phyloP scores from a whole-genome alignment of 768 basidiomycete genomes.

The Boletus huronensis region DNA sequence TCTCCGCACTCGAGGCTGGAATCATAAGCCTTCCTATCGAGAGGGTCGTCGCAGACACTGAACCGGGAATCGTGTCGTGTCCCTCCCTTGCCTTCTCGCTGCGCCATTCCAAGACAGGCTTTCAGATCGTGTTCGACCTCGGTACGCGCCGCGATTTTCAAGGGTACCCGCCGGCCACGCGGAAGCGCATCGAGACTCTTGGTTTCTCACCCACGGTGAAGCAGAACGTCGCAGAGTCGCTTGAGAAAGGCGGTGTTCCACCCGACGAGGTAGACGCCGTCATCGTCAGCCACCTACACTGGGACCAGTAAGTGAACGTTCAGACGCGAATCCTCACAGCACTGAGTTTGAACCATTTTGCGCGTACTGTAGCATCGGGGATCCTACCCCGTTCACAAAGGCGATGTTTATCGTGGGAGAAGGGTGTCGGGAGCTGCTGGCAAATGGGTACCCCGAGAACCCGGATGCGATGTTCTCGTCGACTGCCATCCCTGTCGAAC shows the following conservation, averaged over 20 bases:
- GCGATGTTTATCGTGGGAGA: too few species aligned
- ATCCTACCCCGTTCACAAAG: constrained; percentile 40
- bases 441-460: constrained; percentile 41
- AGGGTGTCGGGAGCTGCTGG: constrained; percentile 35
- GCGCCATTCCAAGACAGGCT: constrained; percentile 40
- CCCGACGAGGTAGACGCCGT: constrained; percentile 44
- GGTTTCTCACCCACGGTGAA: constrained; percentile 5
- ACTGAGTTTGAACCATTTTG: background rate
- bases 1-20: constrained; percentile 57
- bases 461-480: constrained; percentile 32
- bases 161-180: constrained; percentile 36
- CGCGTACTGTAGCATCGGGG: constrained; percentile 35
- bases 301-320: constrained; percentile 13
- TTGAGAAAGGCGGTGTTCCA: constrained; percentile 45
- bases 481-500: constrained; percentile 36
- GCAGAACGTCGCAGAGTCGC: constrained; percentile 46
- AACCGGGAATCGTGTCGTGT: constrained; percentile 24
- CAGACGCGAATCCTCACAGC: background rate
- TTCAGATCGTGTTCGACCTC: constrained; percentile 52
- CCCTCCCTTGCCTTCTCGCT: constrained; percentile 55
- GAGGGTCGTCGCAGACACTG: constrained; percentile 36
- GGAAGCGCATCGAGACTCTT: constrained; percentile 15
- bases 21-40: constrained; percentile 38
- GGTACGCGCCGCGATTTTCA: constrained; percentile 49
- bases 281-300: constrained; percentile 50